Evolutionary conservation across 176 grass and related monocot genomes (phyloP), one percentile per base, ranked within the genome.

Genomic region (Stipa capillata): DNA sequence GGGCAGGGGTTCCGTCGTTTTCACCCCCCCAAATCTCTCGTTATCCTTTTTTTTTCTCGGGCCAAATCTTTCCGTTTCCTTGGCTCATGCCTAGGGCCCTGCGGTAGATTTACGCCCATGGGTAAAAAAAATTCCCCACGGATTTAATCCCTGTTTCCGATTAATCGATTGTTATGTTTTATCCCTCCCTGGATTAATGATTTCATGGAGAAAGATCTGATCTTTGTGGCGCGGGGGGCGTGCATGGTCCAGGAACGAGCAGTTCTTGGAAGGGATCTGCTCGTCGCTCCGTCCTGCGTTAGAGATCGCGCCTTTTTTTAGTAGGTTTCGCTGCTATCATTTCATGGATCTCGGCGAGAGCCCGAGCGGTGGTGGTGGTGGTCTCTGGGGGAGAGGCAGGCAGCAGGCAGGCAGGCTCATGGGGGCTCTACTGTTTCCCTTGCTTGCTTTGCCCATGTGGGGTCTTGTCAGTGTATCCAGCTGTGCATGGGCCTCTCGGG

Each of bases 321-420:
- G 2, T 74, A 81, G 71, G 79, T 29, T 76, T 41, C 27, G 2
- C 14, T 39, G 28, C 54, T 76, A 82, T 78, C 73, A 87, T 89
- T 93, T 84, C 80, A 87, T 89, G 83, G 78, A 84, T 79, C 68
- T 84, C 40, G 43, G 40, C 70, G 18, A 27, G 16, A 39, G 44
- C 33, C 7, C 35, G 63, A 82, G 47, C 78, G 54, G 55, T 75
- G 73, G 47, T 83, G 54, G 55, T 75, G 73, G 47, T 83, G 44
- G 59, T 44, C 44, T 60, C 34, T 25, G 47, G 45, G 6, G 4
- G 17, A n/a, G 14, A 14, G 3, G 7, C 23, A 21, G 12, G 57
- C n/a, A n/a, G n/a, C n/a, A 60, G 14, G 7, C 40, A 17, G 66
- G 25, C 2, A 59, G 31, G 68, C 73, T 79, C 58, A 15, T 7